phyloP scores from a whole-genome alignment of 1,284 basidiomycete genomes.

The Heterobasidion annosum region DNA sequence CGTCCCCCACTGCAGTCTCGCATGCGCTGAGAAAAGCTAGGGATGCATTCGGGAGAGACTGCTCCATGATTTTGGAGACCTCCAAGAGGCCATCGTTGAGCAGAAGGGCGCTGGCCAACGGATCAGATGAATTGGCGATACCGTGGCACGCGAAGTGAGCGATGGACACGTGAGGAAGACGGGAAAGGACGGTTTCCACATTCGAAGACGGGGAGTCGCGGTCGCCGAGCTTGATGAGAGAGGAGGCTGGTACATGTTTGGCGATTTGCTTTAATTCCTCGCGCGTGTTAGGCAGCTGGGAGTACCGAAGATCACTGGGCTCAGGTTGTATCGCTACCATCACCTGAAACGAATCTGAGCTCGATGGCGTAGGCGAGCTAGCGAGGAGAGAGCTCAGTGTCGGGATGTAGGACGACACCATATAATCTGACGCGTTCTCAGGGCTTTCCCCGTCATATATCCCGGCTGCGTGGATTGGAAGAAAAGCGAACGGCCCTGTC shows the following conservation, averaged over 20 bases:
- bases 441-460: constrained; percentile 1
- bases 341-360: background rate
- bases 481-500: constrained; percentile 10
- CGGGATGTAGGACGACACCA: constrained; percentile 18
- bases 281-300: background rate
- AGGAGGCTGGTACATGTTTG: background rate
- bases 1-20: background rate
- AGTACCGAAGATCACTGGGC: background rate
- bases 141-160: constrained; percentile 5
- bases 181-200: background rate
- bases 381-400: background rate
- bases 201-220: background rate
- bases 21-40: background rate
- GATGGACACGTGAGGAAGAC: constrained; percentile 1
- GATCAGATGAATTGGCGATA: background rate
- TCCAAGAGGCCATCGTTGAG: background rate
- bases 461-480: constrained; percentile 19
- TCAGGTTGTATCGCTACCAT: background rate
- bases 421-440: constrained; percentile 9
- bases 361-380: background rate
- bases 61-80: background rate
- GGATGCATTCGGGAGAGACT: background rate
- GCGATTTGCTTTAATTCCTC: background rate
- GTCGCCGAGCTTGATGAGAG: background rate
- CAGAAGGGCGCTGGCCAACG: constrained; percentile 1